These are phyloP conservation scores for Isabelozyma pseudorhagii DNA, from an alignment of 805 yeast species.

Conservation along the genomic window DNA sequence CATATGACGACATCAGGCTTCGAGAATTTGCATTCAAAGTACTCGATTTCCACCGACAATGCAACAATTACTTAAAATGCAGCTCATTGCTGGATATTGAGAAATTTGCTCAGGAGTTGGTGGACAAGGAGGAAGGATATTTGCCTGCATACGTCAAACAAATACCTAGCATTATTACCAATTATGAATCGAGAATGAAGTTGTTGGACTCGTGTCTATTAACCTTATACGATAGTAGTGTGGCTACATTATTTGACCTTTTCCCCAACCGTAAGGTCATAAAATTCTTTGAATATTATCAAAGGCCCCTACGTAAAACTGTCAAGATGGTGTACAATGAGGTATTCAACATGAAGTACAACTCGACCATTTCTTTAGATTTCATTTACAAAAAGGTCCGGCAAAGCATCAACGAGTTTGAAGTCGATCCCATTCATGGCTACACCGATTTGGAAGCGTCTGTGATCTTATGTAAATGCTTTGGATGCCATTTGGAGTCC, in stretches of 20 bases:
- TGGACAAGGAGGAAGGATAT: neutral
- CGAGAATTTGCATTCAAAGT: neutral
- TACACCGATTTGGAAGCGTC: neutral
- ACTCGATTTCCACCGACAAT: neutral
- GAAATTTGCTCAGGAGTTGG: neutral
- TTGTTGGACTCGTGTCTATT: neutral
- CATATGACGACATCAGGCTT: neutral
- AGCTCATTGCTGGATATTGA: neutral
- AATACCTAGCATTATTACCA: neutral
- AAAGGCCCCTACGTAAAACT: neutral
- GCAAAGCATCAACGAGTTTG: neutral
- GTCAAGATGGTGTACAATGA: neutral
- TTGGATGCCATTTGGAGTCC: neutral
- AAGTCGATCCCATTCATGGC: neutral
- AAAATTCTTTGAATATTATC: neutral
- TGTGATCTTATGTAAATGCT: neutral
- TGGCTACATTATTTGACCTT: neutral
- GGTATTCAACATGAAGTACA: neutral
- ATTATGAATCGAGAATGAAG: neutral
- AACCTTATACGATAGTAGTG: neutral
- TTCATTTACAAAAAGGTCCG: neutral
- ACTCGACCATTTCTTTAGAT: neutral
- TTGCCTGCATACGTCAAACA: neutral
- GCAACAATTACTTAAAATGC: neutral
- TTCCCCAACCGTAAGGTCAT: neutral